Base-by-base conservation (phyloP, 2,329 filamentous ascomycete genomes). In the Xylariaceae sp. region DNA sequence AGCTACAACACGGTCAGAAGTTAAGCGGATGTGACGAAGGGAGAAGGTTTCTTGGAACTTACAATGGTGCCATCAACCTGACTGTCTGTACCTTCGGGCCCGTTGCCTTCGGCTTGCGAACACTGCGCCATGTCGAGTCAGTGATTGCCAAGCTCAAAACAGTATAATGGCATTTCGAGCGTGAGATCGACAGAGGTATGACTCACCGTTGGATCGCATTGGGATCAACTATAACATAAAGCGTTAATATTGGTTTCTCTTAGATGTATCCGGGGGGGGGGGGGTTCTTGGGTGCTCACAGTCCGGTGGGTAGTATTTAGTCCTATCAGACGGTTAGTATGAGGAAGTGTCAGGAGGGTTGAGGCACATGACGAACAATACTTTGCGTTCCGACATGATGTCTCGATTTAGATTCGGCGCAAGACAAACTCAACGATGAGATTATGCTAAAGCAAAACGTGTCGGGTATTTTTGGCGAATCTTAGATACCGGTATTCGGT, bases 1-100 rank as follows among this genome's bases (percentile, higher is more conserved):
- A 65, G 47, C 58, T 60, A 16, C 13, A 9, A 5, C 10, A 22
- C 9, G 30, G 39, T 56, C 39, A 58, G 50, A 9, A 22, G 8
- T 19, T 9, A 15, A 40, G 13, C 9, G 21, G 16, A 21, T 10
- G 9, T 10, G 18, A 7, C n/a, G 1, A 29, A 40, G 16, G 12
- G 13, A 7, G 26, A 44, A n/a, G 13, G 15, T 13, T 2, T 18
- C 8, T 32, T 10, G 15, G 12, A 10, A 44, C 57, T 8, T 43
- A 60, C 58, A 92, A 94, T 3, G 90, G 89, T 0, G 88, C 87
- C 90, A 96, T 96, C 32, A 97, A 78, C 42, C 92, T 86, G 49
- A 97, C 91, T 0, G 87, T 90, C 66, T 95, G 89, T 8, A 90
- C 80, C 63, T 89, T 89, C 0, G 89, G 89, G 0, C 89, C 92